Base-by-base conservation (phyloP, 441 rosid genomes). In the Bruguiera hainesii region DNA sequence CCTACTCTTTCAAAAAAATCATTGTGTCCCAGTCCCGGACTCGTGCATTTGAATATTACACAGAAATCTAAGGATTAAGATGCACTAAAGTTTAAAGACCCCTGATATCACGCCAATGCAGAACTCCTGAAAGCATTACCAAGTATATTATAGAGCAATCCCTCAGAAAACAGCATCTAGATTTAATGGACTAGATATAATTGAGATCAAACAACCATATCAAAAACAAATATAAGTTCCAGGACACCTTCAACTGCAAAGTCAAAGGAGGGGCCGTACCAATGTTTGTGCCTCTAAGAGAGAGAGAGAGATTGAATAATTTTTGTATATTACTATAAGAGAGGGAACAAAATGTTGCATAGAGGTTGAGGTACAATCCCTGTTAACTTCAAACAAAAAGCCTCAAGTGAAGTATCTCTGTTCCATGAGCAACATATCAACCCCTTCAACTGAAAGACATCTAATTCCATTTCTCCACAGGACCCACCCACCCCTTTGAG, bases 301-400 rank as follows among this genome's bases (percentile, higher is more conserved):
- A 71, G 71, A 71, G 71, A 39, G 23, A 55, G 63, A 10, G 55
- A 26, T 19, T 58, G 8, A 57, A 53, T 21, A 57, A 55, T 23
- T 59, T 63, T 59, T 39, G 67, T 69, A 48, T 49, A 69, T 69
- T 75, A 63, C 75, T 15, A 69, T 59, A 42, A 55, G 39, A 33
- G 56, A 71, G 39, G 61, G 60, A 66, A 66, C 53, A 55, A 57
- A 35, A 28, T 26, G 33, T 56, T 29, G 13, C 59, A 13, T 56
- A 61, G n/a, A 55, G 58, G 9, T 55, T 7, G n/a, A 20, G 16
- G 37, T 49, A 53, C 48, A 56, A 9, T 13, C 39, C 20, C 16
- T 33, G 48, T 16, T 25, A 50, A 28, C 51, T 48, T 67, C 30
- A 9, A 13, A 39, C 33, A 52, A 7, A 28, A 51, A 25, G 58